Evolutionary conservation across 805 yeast genomes (phyloP).

Genomic region (Wickerhamiella allomyrinae): DNA sequence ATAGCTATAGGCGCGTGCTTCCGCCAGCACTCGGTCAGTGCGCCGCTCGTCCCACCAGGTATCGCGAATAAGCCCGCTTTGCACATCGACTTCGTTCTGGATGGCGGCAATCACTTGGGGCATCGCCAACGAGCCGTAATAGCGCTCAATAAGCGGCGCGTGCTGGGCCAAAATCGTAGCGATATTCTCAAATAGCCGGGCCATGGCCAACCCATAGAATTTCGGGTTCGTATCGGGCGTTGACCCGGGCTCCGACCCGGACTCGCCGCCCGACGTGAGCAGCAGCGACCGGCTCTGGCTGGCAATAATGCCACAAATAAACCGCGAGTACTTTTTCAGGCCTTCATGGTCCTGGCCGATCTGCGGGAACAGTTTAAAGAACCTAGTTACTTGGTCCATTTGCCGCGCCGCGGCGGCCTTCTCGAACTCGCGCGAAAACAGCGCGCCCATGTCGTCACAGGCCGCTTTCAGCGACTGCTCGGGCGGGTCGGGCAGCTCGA

Average conservation of each 20-base stretch:
- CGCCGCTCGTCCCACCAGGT: constrained; percentile 66
- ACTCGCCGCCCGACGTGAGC: constrained; percentile 6
- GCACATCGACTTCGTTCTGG: constrained; percentile 84
- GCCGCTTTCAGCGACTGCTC: constrained; percentile 39
- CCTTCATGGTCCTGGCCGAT: constrained; percentile 63
- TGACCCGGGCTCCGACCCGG: constrained; percentile 11
- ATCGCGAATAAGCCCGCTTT: constrained; percentile 76
- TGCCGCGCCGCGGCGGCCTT: constrained; percentile 53
- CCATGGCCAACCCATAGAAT: constrained; percentile 28
- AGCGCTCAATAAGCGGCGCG: constrained; percentile 56
- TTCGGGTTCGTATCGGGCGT: constrained; percentile 6
- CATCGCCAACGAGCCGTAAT: constrained; percentile 42
- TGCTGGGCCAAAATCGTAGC: constrained; percentile 80
- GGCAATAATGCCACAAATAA: constrained; percentile 72
- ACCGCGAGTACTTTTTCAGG: constrained; percentile 64
- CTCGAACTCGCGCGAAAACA: constrained; percentile 50
- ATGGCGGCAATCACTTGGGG: constrained; percentile 53
- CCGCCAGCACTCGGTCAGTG: constrained; percentile 40
- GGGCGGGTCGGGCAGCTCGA: constrained; percentile 76
- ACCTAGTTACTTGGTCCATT: constrained; percentile 57
- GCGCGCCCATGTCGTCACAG: constrained; percentile 39
- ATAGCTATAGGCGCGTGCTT: constrained; percentile 40
- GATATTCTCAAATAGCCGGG: constrained; percentile 59
- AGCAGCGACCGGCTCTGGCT: constrained; percentile 61
- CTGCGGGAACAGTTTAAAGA: constrained; percentile 77